phyloP scores from a whole-genome alignment of 139 green algal genomes.

The Astrephomene gubernaculifera region DNA sequence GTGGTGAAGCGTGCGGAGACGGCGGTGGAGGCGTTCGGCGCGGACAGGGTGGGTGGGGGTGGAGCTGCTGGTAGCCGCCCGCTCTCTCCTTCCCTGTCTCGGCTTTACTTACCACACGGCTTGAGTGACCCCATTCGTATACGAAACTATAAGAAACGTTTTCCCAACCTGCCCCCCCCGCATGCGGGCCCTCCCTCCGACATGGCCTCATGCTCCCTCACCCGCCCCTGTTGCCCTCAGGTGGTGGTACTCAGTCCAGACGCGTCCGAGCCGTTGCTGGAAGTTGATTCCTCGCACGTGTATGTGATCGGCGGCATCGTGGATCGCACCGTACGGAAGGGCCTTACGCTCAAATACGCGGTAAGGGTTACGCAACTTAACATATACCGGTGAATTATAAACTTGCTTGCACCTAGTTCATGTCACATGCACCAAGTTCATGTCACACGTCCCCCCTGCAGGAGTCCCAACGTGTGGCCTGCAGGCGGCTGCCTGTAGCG shows the following conservation, averaged over 20 bases:
- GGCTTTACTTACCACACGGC: too few relatives aligned
- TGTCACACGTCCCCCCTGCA: background rate
- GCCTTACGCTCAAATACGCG: constrained; percentile 54
- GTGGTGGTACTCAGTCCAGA: constrained; percentile 82
- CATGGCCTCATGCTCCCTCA: too few relatives aligned
- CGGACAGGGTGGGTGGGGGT: background rate
- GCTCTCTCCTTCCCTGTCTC: too few relatives aligned
- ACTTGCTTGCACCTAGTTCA: background rate
- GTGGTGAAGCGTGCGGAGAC: background rate
- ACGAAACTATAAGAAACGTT: too few relatives aligned
- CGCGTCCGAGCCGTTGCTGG: constrained; percentile 57
- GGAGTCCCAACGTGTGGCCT: constrained; percentile 5
- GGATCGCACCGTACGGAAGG: constrained; percentile 67
- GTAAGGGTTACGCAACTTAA: constrained; percentile 30
- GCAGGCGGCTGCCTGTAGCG: constrained; percentile 36
- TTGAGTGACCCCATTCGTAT: too few relatives aligned
- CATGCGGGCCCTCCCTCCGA: too few relatives aligned
- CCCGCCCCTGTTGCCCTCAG: too few relatives aligned
- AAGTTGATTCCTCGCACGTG: constrained; percentile 62
- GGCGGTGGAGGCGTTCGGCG: constrained; percentile 38
- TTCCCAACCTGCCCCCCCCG: too few relatives aligned
- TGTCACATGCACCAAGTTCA: background rate
- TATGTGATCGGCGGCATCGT: constrained; percentile 87
- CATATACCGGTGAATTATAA: background rate
- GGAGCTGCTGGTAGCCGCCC: too few relatives aligned